Conservation (phyloP, 495 filamentous ascomycete genomes). For the Xylaria telfairii region DNA sequence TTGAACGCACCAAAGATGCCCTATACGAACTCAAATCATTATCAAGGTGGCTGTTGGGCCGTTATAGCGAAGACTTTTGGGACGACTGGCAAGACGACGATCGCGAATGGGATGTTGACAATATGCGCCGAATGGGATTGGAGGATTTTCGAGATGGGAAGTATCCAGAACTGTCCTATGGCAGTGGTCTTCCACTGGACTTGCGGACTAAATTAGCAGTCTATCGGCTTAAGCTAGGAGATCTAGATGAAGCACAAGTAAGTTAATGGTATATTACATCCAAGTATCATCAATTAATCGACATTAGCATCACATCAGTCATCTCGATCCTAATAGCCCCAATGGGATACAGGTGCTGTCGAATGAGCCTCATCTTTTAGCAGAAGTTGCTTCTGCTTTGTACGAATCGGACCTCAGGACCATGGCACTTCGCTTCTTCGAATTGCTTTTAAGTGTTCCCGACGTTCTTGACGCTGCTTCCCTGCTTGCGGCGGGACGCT, state of each 20-base stretch:
- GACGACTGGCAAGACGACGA: conserved; percentile 78
- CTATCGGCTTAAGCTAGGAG: conserved; percentile 72
- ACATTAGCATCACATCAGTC: conserved; percentile 39
- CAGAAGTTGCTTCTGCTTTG: conserved; percentile 37
- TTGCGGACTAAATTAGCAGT: conserved; percentile 85
- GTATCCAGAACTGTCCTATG: conserved; percentile 69
- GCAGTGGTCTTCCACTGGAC: conserved; percentile 78
- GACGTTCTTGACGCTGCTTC: conserved; percentile 66
- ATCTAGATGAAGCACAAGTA: conserved; percentile 80
- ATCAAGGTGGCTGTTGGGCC: conserved; percentile 81
- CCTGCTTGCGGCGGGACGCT: conserved; percentile 75
- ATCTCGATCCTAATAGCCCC: conserved; percentile 33
- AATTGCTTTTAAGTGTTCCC: conserved; percentile 64
- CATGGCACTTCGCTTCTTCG: conserved; percentile 77
- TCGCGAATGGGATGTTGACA: conserved; percentile 85
- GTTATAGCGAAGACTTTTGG: conserved; percentile 78
- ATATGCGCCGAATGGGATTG: conserved; percentile 68
- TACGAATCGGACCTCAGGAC: conserved; percentile 58
- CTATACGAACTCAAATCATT: conserved; percentile 71
- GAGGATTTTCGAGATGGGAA: conserved; percentile 58
- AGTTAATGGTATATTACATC: conserved; percentile 30
- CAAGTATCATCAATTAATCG: conserved; percentile 17
- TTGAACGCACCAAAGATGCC: conserved; percentile 66
- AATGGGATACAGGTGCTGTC: conserved; percentile 27
- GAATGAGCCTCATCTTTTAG: conserved; percentile 34